These are phyloP conservation scores for Ulota crispa DNA, from an alignment of 225 moss, liverwort and hornwort genomes.

Conservation along the genomic window DNA sequence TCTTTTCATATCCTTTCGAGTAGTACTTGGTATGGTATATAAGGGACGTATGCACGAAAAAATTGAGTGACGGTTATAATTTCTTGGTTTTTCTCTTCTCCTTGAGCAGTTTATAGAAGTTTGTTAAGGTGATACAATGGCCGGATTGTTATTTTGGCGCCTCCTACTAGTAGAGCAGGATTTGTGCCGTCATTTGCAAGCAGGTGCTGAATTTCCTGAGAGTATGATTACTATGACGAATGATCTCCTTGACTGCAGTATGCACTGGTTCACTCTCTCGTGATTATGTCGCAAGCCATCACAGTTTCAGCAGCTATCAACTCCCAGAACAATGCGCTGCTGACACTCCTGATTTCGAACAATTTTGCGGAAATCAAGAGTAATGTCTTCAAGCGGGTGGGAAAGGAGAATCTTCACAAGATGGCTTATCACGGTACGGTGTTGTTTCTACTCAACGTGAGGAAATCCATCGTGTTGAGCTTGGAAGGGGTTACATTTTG, in stretches of 20 bases:
- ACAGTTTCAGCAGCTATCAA: constrained; percentile 97
- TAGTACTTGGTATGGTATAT: constrained; percentile 4
- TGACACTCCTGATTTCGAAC: constrained; percentile 96
- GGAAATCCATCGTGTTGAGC: constrained; percentile 1
- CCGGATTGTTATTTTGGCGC: constrained; percentile 10
- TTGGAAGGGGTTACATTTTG: neutral
- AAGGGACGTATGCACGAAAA: neutral
- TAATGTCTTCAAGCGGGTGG: constrained; percentile 98
- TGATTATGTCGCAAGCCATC: constrained; percentile 97
- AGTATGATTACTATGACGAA: constrained; percentile 11
- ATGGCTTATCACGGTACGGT: constrained; percentile 92
- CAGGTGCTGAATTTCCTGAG: neutral
- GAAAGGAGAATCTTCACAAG: constrained; percentile 96
- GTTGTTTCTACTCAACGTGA: neutral
- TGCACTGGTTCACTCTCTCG: constrained; percentile 87
- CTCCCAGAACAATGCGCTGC: constrained; percentile 94
- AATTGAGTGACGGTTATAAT: neutral
- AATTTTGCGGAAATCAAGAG: constrained; percentile 99
- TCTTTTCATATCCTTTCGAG: constrained; percentile 83
- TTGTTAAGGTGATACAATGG: neutral
- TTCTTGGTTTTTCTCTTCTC: neutral
- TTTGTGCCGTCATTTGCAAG: constrained; percentile 24
- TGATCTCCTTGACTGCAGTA: constrained; percentile 66
- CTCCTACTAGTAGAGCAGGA: neutral
- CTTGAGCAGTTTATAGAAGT: neutral